Base-by-base conservation (phyloP, 805 yeast genomes). In the Kuraishia piskuri region DNA sequence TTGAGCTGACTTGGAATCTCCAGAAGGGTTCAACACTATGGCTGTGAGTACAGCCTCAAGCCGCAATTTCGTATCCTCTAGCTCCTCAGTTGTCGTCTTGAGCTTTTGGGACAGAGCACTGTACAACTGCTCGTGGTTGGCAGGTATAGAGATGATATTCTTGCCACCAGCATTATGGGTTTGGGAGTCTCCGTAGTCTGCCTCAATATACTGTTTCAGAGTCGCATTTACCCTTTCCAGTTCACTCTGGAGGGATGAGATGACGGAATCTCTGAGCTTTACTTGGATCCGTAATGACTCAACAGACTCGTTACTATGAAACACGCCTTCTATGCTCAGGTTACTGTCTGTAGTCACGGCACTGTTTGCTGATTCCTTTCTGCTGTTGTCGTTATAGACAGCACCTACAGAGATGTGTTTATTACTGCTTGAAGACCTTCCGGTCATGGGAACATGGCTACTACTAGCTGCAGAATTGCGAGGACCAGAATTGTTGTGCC, bases 31-130 rank as follows among this genome's bases (percentile, higher is more conserved):
- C 51, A 79, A 59, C 1, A 82, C 72, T 23, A 80, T 65, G 0
- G 86, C 83, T 1, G 86, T 78, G 22, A 80, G 59, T 10, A 87
- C 59, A 23, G 86, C 75, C 60, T 88, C 95, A 49, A 88, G 68
- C 58, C 86, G 73, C 17, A 70, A 58, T 57, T 84, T 85, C 1
- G 89, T 80, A 21, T 83, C 86, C 23, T 76, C 74, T 53, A 84
- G 70, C 59, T 87, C 89, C 19, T 69, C 63, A 36, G 68, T 67
- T 1, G 68, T 60, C 14, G 53, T 49, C 47, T 59, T 61, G 26
- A 68, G 49, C 50, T 64, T 65, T 25, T 61, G 65, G 55, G 65
- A 57, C 5, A 68, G 56, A 51, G 58, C 59, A 49, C 57, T 58
- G 53, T 67, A 69, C 45, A 69, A 54, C 37, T 67, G 64, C 47